Evolutionary conservation across 768 basidiomycete species (phyloP), one percentile per base, ranked within the genome.

Genomic region (Pisolithus sp.): DNA sequence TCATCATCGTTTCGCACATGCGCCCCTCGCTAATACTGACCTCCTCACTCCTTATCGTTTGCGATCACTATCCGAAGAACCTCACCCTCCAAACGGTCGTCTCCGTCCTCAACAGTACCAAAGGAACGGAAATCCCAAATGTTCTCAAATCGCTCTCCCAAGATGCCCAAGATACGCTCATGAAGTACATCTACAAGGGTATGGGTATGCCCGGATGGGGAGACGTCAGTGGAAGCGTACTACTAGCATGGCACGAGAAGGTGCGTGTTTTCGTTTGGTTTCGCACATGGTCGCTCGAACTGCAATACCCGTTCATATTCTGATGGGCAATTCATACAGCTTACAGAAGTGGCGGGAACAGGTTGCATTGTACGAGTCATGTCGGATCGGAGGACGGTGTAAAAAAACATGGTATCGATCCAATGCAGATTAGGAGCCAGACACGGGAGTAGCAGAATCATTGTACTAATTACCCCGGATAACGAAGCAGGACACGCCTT

Each of bases 181-280:
- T 96, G 95, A 95, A 94, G 66, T 98, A 95, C 64, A 74, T 98
- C 15, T 98, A 97, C 80, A 98, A 98, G 73, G 94, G 91, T 15
- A 97, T 96, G 94, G 80, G 75, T 17, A 68, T 77, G 61, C 73
- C 76, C 2, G 82, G 76, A 15, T 75, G 78, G 66, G 76, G 80
- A 28, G 83, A 85, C 56, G 73, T 83, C 51, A 80, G 75, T 58
- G 82, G 82, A 40, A 83, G 81, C 56, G 82, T 85, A 36, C 69
- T 86, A 34, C 68, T 67, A 12, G 88, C 84, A 13, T 97, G 95
- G 95, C 95, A 98, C 64, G 93, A 96, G 68, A 96, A 95, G 87
- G 93, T 93, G 46, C 21, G 78, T 64, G 38, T 44, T 26, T 26
- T 50, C 43, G 40, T 18, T 15, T 15, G 12, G 34, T 5, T 34